Base-by-base conservation (phyloP, 2,329 filamentous ascomycete genomes). In the Aspergillus cejpii region DNA sequence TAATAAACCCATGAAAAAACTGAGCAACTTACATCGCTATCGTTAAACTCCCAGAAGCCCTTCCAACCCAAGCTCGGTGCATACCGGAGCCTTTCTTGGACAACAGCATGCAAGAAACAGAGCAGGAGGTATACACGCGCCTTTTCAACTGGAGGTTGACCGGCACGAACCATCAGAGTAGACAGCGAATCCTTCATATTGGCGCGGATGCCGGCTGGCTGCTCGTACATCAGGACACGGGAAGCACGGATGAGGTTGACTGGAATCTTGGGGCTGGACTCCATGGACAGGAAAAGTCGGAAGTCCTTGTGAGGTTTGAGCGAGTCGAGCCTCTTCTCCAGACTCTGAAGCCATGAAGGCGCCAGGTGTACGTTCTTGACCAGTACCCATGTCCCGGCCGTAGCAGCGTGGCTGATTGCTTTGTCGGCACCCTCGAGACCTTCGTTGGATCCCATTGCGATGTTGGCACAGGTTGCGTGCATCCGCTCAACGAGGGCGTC, bases 21-120 rank as follows among this genome's bases (percentile, higher is more conserved):
- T n/a, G n/a, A n/a, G n/a, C 28, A 54, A 83, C 87, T 85, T 80
- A 94, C 87, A 70, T 98, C 92, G 57, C 90, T 94, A 68, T 98
- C 94, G 64, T 98, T 98, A 69, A 98, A 98, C 69, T 98, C 94
- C 92, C 94, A 98, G 77, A 96, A 95, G 43, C 89, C 88, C 74
- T 94, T 96, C 92, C 92, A 98, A 49, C 92, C 92, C 44, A 98
- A 74, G 45, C 79, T 91, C 0, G 92, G 94, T 19, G 91, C 90
- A 65, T 98, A 98, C 51, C 92, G 85, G 51, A 98, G 74, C 57
- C 94, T 79, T 68, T 98, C 92, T 67, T 98, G 92, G 8, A 96
- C 83, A 28, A 98, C 90, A 5, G 92, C 94, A 64, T 98, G 92
- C 57, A 98, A 65, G 78, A 98, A 97, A 2, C 86, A 92, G 28